Conservation (phyloP, 2,329 filamentous ascomycete species). For the Simplicillium aogashimaense region DNA sequence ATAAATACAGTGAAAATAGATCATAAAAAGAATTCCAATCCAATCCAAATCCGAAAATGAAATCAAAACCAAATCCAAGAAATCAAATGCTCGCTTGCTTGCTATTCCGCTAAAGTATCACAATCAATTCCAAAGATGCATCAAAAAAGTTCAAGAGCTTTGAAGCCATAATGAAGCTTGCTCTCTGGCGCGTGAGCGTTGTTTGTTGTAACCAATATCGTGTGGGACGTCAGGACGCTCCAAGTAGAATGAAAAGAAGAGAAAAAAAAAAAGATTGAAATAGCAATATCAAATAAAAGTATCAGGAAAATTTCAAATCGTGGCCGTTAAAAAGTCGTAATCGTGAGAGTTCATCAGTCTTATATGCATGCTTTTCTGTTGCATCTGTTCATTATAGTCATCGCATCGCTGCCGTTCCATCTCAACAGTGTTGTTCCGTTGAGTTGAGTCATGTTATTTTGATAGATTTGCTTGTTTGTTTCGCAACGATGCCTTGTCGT, state of each 20-base stretch:
- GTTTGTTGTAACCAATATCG: not conserved
- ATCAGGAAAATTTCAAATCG: conserved; percentile 15
- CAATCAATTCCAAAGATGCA: too few species aligned
- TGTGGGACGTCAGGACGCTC: not conserved
- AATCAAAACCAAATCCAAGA: conserved; percentile 12
- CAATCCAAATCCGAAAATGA: conserved; percentile 13
- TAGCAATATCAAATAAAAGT: conserved; percentile 17
- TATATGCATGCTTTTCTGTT: too few species aligned
- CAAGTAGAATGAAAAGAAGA: conserved; percentile 10
- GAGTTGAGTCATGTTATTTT: conserved; percentile 4
- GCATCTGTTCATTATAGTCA: too few species aligned
- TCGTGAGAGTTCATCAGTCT: too few species aligned
- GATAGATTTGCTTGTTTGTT: conserved; percentile 14
- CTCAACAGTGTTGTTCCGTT: conserved; percentile 13
- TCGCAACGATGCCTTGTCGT: conserved; percentile 18
- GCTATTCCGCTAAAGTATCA: not conserved
- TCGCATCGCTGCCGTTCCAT: too few species aligned
- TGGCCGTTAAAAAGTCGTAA: not conserved
- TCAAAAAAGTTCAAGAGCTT: too few species aligned
- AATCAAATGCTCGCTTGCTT: conserved; percentile 7
- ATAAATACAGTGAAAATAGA: too few species aligned
- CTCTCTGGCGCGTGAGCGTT: too few species aligned
- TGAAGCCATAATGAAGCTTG: too few species aligned
- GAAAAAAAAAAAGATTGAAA: conserved; percentile 15
- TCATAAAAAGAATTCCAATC: conserved; percentile 5